phyloP scores from a whole-genome alignment of 768 basidiomycete species.

The Cyclocybe cylindracea region DNA sequence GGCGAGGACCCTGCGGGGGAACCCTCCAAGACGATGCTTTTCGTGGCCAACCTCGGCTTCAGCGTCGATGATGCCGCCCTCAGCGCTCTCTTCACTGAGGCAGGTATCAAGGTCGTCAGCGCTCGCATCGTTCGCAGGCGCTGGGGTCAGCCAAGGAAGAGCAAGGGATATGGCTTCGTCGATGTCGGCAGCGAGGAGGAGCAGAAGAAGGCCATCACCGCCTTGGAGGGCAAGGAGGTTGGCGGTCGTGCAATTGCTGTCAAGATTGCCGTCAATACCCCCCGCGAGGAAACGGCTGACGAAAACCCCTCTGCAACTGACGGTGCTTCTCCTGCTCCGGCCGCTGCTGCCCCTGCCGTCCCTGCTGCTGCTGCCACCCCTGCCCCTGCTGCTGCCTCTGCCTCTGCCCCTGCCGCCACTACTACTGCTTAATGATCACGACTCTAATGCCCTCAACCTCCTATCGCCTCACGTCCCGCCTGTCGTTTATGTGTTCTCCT shows the following conservation, averaged over 20 bases:
- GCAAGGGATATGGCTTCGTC: constrained; percentile 98
- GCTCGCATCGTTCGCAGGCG: constrained; percentile 89
- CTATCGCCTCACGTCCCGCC: constrained; percentile 19
- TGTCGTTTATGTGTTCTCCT: constrained; percentile 20
- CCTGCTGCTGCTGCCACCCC: constrained; percentile 21
- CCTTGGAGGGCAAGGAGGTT: constrained; percentile 85
- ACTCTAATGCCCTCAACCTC: constrained; percentile 20
- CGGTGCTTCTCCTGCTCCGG: constrained; percentile 13
- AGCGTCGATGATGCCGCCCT: constrained; percentile 85
- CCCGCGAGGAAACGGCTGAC: constrained; percentile 55
- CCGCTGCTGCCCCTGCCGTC: constrained; percentile 26
- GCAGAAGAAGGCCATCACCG: constrained; percentile 89
- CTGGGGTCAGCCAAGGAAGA: constrained; percentile 82
- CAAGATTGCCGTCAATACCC: constrained; percentile 92
- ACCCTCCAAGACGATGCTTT: constrained; percentile 86
- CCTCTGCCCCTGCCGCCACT: constrained; percentile 24
- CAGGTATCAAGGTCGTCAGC: constrained; percentile 77
- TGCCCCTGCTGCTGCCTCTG: constrained; percentile 22
- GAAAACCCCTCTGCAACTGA: constrained; percentile 26
- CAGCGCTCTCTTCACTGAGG: constrained; percentile 80
- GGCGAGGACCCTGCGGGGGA: constrained; percentile 88
- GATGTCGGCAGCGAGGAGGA: constrained; percentile 88
- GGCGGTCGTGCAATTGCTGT: constrained; percentile 86
- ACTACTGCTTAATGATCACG: constrained; percentile 28
- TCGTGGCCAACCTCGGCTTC: constrained; percentile 98